Conservation (phyloP, 164 flowering plant species). For the Hamamelis virginiana region DNA sequence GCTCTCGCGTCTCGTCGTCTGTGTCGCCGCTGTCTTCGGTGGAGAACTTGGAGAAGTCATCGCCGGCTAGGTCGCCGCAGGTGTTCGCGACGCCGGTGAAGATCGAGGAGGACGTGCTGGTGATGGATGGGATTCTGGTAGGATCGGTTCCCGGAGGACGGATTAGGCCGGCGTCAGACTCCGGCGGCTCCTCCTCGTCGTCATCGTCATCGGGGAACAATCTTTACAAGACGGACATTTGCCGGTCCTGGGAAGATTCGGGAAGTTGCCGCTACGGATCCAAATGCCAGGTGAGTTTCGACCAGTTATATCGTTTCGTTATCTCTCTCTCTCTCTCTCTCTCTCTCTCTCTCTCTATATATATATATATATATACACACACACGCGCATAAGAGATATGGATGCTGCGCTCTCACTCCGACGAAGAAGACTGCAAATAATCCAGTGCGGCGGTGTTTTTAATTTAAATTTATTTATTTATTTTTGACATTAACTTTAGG, state of each 20-base stretch:
- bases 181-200: constrained; percentile 3
- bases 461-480: no score
- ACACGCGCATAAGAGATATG: no score
- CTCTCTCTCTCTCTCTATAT: no score
- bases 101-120: constrained; percentile 55
- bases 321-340: background rate
- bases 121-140: constrained; percentile 58
- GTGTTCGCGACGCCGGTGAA: constrained; percentile 22
- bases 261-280: constrained; percentile 17
- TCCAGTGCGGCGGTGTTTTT: no score
- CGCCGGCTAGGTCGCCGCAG: constrained; percentile 24
- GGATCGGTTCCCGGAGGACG: constrained; percentile 12
- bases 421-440: no score
- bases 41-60: constrained; percentile 22
- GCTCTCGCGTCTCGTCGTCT: background rate
- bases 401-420: no score
- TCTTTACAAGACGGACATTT: constrained; percentile 17
- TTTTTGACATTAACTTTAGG: no score
- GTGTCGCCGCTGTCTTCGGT: constrained; percentile 8
- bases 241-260: constrained; percentile 20
- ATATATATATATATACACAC: no score
- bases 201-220: constrained; percentile 7
- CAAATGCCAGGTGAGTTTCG: constrained; percentile 25
- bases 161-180: constrained; percentile 5
- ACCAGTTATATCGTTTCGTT: background rate